These are phyloP conservation scores for Isabelozyma gotoi DNA, from an alignment of 805 yeast species.

Conservation along the genomic window DNA sequence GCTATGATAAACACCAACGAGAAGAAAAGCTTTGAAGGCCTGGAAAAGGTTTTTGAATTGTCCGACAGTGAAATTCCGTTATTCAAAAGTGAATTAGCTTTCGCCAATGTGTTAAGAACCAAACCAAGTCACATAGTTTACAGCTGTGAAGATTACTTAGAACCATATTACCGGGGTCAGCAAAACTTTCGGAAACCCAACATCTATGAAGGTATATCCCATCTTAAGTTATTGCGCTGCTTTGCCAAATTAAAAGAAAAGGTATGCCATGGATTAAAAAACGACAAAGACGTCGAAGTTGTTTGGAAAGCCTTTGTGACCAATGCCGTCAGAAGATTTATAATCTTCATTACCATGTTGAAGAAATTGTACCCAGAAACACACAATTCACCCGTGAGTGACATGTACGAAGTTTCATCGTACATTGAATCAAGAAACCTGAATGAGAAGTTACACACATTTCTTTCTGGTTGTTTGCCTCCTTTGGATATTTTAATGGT, in stretches of 20 bases:
- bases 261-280: constrained; percentile 2
- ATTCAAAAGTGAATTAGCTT: neutral
- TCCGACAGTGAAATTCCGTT: neutral
- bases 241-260: constrained; percentile 15
- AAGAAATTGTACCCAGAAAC: neutral
- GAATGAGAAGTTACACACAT: too few species aligned
- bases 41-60: neutral
- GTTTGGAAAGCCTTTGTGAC: constrained; percentile 23
- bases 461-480: too few species aligned
- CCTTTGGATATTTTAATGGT: constrained; percentile 22
- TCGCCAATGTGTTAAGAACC: neutral
- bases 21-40: too few species aligned
- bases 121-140: neutral
- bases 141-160: neutral
- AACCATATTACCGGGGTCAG: neutral
- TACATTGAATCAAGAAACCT: too few species aligned
- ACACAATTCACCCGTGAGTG: neutral
- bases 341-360: constrained; percentile 16
- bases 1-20: neutral
- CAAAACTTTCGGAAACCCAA: constrained; percentile 7
- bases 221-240: constrained; percentile 20
- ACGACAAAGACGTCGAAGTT: neutral
- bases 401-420: neutral
- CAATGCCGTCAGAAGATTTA: constrained; percentile 20
- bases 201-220: constrained; percentile 14